phyloP scores from a whole-genome alignment of 176 grass and related monocot species.

The Canna indica region DNA sequence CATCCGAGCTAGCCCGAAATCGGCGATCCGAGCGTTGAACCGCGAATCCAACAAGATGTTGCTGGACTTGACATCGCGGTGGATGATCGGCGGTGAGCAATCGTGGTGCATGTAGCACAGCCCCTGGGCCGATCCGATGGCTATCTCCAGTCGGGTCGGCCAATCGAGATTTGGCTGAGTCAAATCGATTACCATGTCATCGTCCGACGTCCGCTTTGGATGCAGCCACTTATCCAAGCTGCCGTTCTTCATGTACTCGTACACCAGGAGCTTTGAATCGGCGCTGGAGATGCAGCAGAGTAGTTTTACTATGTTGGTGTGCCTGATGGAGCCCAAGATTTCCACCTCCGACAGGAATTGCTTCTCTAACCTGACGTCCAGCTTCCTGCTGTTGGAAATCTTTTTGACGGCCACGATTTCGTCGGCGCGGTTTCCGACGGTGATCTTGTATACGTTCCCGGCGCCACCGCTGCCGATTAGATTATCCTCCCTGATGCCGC shows the following conservation, averaged over 20 bases:
- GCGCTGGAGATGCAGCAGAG: slow-evolving; percentile 56
- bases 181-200: too few species aligned
- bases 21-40: slow-evolving; percentile 61
- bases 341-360: slow-evolving; percentile 68
- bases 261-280: slow-evolving; percentile 56
- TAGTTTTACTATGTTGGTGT: slow-evolving; percentile 81
- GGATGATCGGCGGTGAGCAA: slow-evolving; percentile 42
- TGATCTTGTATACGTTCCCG: slow-evolving; percentile 29
- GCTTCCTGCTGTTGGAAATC: slow-evolving; percentile 37
- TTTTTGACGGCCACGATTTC: slow-evolving; percentile 60
- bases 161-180: slow-evolving; percentile 33
- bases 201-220: slow-evolving; percentile 23
- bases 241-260: slow-evolving; percentile 80
- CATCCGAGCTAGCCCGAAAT: slow-evolving; percentile 67
- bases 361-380: slow-evolving; percentile 21
- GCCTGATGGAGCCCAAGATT: slow-evolving; percentile 61
- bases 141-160: slow-evolving; percentile 48
- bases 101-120: slow-evolving; percentile 85
- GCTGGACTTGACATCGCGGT: slow-evolving; percentile 85
- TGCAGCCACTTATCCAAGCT: slow-evolving; percentile 79
- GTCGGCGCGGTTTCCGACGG: not conserved
- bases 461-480: slow-evolving; percentile 52
- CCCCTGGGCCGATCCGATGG: slow-evolving; percentile 46
- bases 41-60: slow-evolving; percentile 64
- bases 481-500: slow-evolving; percentile 31